Evolutionary conservation across 2,329 filamentous ascomycete genomes (phyloP), one percentile per base, ranked within the genome.

Genomic region (Dothiorella sarmentorum): DNA sequence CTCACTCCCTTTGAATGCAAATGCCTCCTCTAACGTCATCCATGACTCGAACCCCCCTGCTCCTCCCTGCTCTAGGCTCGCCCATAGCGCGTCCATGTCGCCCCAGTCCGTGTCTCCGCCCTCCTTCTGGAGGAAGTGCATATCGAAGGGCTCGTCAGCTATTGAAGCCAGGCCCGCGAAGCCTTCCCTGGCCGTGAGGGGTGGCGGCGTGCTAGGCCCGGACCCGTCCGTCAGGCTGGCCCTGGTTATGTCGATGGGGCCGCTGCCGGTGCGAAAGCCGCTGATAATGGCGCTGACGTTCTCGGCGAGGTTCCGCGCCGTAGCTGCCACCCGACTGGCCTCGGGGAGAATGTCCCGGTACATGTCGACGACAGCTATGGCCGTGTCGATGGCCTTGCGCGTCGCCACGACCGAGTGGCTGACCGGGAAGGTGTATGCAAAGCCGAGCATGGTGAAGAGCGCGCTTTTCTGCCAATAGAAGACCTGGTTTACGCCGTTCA

Each of bases 381-480:
- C 67, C 1, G 62, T 67, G 33, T 71, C 66, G n/a, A 78, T 64
- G 11, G 69, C 67, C 15, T 66, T 66, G 17, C 74, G 66, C 10
- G 72, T 74, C 2, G 62, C 49, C 1, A 64, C 62, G 0, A 68
- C 69, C 0, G 64, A 63, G 4, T 67, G 60, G 10, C 69, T 61
- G 1, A 66, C 42, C 1, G 76, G 75, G 51, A 75, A 70, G 0
- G 73, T 71, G 0, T 79, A 60, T 2, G 75, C 62, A 60, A 75
- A 79, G 5, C 75, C 76, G 7, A 78, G 59, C 2, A 78, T 65
- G 2, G 73, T 70, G 20, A 78, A 63, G 1, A 73, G 66, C 0
- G 75, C 73, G 59, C 77, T 74, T 75, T 76, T 78, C 61, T 78
- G 75, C 69, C 73, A 78, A 22, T 75, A 73, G 52, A 76, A 78